A percentile compares a stretch with the other conserved stretches of the same genome.
These are phyloP conservation scores for Laguncularia racemosa DNA, from an alignment of 345 rosid genomes.

Conservation along the genomic window DNA sequence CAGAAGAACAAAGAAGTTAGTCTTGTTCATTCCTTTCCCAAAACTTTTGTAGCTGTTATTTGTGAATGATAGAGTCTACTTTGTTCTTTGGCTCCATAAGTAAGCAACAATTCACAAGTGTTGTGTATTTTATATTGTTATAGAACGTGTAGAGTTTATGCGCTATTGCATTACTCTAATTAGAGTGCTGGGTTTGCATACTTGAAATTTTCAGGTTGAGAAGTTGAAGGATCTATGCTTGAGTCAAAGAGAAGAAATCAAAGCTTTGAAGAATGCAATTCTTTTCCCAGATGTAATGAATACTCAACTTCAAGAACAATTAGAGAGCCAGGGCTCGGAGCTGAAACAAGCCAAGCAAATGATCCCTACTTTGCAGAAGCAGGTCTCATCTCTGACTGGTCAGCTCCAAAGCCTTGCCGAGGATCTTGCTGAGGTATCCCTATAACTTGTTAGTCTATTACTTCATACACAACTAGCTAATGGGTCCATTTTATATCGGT, in stretches of 20 bases:
- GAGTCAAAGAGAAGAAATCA: conserved; percentile 88
- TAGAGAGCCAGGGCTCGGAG: conserved; percentile 61
- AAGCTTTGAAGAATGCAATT: conserved; percentile 57
- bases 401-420: conserved; percentile 77
- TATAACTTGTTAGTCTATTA: too few relatives aligned
- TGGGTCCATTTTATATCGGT: too few relatives aligned
- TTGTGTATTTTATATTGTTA: too few relatives aligned
- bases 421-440: conserved; percentile 14
- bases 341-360: conserved; percentile 70
- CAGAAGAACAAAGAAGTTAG: conserved; percentile 67
- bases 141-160: too few relatives aligned
- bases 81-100: not conserved
- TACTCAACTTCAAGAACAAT: conserved; percentile 39
- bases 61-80: not conserved
- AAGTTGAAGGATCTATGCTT: conserved; percentile 85
- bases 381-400: conserved; percentile 80
- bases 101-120: not conserved
- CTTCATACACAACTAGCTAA: too few relatives aligned
- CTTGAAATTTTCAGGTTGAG: conserved; percentile 55
- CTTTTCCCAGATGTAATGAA: conserved; percentile 74
- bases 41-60: not conserved
- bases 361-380: conserved; percentile 73
- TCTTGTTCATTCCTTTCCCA: not conserved
- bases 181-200: not conserved
- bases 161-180: not conserved